Conservation (phyloP, 768 basidiomycete genomes). For the Sarcodon sp. region DNA sequence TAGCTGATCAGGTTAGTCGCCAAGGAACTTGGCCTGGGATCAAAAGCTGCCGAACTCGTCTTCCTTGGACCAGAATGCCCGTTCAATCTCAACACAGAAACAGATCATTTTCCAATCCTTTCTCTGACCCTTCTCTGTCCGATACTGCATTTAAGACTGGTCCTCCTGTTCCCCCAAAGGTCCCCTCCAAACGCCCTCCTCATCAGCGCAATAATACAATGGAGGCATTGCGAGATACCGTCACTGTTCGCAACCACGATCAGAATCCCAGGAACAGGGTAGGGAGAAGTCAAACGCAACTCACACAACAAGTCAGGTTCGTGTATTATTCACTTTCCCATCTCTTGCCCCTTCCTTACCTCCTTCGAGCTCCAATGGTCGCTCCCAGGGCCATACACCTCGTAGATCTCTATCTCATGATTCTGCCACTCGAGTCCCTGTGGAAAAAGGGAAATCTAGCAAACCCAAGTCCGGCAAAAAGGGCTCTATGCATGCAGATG, state of each 20-base stretch:
- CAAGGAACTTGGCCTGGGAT: too few species aligned
- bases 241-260: slow-evolving; percentile 35
- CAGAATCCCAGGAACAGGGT: slow-evolving; percentile 32
- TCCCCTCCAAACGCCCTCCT: slow-evolving; percentile 20
- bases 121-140: slow-evolving; percentile 16
- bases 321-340: slow-evolving; percentile 4
- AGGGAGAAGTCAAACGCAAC: slow-evolving; percentile 44
- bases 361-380: slow-evolving; percentile 8
- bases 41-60: too few species aligned
- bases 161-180: slow-evolving; percentile 23
- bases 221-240: slow-evolving; percentile 61
- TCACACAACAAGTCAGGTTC: slow-evolving; percentile 22
- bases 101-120: slow-evolving; percentile 16
- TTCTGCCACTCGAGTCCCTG: slow-evolving; percentile 23
- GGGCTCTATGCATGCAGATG: slow-evolving; percentile 74
- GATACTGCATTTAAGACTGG: slow-evolving; percentile 2
- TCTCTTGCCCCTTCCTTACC: slow-evolving; percentile 3
- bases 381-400: slow-evolving; percentile 12
- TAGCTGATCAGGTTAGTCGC: too few species aligned
- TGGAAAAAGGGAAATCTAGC: slow-evolving; percentile 29
- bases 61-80: background rate
- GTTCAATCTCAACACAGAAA: slow-evolving; percentile 9
- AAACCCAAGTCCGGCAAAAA: slow-evolving; percentile 50
- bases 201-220: slow-evolving; percentile 30
- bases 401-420: slow-evolving; percentile 40